Evolutionary conservation across 768 basidiomycete species (phyloP).

Genomic region (Tricholoma bakamatsutake): DNA sequence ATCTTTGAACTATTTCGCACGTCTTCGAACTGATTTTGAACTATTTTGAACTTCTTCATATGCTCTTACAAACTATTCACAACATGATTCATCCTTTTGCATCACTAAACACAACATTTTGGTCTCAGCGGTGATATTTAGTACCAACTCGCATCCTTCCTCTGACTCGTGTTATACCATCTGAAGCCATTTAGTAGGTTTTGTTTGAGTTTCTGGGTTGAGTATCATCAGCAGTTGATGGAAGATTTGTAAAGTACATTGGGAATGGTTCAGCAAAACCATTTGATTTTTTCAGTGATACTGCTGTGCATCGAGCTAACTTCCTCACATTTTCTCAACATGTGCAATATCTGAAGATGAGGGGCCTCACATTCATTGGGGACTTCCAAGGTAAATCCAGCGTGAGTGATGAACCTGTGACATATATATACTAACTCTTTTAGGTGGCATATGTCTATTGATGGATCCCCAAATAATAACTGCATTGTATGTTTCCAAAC

Average conservation of each 20-base stretch:
- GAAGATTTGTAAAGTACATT: background rate
- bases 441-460: background rate
- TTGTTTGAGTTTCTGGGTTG: too few relatives aligned
- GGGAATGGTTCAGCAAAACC: background rate
- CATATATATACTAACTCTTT: background rate
- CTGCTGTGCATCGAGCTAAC: background rate
- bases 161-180: too few relatives aligned
- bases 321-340: background rate
- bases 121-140: too few relatives aligned
- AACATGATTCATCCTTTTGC: too few relatives aligned
- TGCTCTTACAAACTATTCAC: too few relatives aligned
- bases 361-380: background rate
- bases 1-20: too few relatives aligned
- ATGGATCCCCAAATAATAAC: background rate
- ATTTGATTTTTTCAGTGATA: background rate
- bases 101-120: too few relatives aligned
- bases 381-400: background rate
- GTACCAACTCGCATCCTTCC: too few relatives aligned
- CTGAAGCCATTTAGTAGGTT: too few relatives aligned
- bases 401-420: background rate
- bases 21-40: too few relatives aligned
- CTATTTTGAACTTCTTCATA: too few relatives aligned
- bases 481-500: background rate
- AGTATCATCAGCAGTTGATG: too few relatives aligned
- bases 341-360: background rate